Base-by-base conservation (phyloP, 768 basidiomycete species). In the Mycena pura region DNA sequence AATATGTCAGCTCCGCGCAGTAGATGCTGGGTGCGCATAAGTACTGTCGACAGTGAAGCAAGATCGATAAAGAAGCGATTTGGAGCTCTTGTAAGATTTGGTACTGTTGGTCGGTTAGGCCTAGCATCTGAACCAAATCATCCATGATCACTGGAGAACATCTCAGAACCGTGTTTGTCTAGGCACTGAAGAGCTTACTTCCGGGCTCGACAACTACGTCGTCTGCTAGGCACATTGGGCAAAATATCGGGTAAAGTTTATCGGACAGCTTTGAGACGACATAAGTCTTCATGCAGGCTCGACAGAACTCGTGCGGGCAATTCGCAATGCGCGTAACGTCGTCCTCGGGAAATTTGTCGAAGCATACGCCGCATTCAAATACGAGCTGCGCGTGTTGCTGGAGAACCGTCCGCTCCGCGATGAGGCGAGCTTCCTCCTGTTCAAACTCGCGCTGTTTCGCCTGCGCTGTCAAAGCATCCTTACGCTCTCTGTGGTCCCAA, bases 361-460 rank as follows among this genome's bases (percentile, higher is more conserved):
- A 69, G 69, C 89, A 90, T 34, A 90, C 76, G 9, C 76, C 74
- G 64, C 89, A 90, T 38, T 77, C 70, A 57, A 87, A 88, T 8
- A 71, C 53, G 17, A 29, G 28, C 39, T 80, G 83, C 5, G 66
- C 46, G 13, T 56, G 28, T 27, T 40, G 54, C 22, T 66, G 53
- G 6, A 85, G 76, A 5, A 70, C 68, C 13, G 57, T 60, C 1
- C 70, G 65, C 60, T 85, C 78, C 6, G 44, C 63, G n/a, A 72
- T 69, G 34, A 85, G 73, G 2, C 55, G 69, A 14, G 40, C 40
- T 53, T 83, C 72, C 69, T 86, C 84, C 5, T 68, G 70, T 32
- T 84, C 80, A 28, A 73, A 81, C 32, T 73, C 62, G 2, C 61
- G 57, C 63, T 83, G 83, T 50, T 75, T 66, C 39, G 70, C 49